Evolutionary conservation across 345 rosid species (phyloP), one percentile per base, ranked within the genome.

Genomic region (Lenwebbia sp.): DNA sequence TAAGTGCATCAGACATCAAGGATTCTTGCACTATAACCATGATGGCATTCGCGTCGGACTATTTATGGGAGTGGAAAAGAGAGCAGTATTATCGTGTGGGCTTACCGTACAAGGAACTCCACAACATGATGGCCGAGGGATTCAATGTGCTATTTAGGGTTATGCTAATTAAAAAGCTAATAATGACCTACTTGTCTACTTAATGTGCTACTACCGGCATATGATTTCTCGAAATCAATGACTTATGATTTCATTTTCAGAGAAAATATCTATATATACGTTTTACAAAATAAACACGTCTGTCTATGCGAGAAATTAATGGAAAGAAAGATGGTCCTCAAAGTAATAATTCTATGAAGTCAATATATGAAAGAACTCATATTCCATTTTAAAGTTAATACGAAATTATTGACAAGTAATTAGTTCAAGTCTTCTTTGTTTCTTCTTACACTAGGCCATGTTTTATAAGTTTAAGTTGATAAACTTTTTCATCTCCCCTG

Each of bases 11-110:
- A 0, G 65, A 58, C 12, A n/a, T 58, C 7, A 12, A 1, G 0
- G 65, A 58, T 58, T 58, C n/a, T 58, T 58, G 65, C 65, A n/a
- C 74, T 28, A 3, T 60, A 28, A 28, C 74, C 74, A 28, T 60
- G 74, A 14, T 0, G 21, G 7, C 70, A 28, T 60, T 60, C 3
- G 70, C 2, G 13, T 13, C 15, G 9, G 4, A n/a, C 7, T n/a
- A 7, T 58, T 2, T n/a, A 6, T 58, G 7, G 37, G 19, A 4
- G 19, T 12, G 17, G 2, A 7, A 0, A 13, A 13, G 8, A 37
- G 33, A 58, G n/a, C 0, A 28, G 19, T 58, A 58, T 58, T 2
- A n/a, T 13, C 2, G 70, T n/a, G 37, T 12, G 70, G 13, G 30
- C 17, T 58, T 15, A 58, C 5, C 15, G 6, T n/a, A n/a, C 33